Conservation (phyloP, 148 eudicot genomes). For the Mesembryanthemum crystallinum region DNA sequence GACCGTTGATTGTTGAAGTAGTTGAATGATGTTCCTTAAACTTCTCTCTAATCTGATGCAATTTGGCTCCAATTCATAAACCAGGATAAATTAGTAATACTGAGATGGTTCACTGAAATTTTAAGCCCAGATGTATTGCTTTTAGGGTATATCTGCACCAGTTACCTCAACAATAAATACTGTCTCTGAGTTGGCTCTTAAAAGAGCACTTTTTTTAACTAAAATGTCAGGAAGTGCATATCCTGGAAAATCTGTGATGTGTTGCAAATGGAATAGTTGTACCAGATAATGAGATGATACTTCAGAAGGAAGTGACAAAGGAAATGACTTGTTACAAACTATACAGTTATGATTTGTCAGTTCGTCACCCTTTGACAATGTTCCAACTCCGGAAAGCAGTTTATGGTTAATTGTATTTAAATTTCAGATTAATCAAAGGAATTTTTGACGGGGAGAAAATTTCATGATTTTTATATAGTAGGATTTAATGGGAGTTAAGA, state of each 20-base stretch:
- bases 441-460: no score
- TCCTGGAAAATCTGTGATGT: background rate
- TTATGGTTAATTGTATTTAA: background rate
- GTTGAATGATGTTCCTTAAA: background rate
- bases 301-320: background rate
- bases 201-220: background rate
- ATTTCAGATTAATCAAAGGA: no score
- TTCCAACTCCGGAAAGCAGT: background rate
- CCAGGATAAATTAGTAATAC: background rate
- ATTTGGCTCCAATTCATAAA: background rate
- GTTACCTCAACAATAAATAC: background rate
- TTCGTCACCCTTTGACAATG: background rate
- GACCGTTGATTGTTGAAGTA: background rate
- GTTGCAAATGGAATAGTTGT: background rate
- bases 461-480: no score
- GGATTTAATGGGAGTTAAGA: no score
- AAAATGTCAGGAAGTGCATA: background rate
- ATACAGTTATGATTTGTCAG: no score
- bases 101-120: background rate
- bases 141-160: background rate
- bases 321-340: background rate
- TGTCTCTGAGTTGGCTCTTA: background rate
- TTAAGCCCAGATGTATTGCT: background rate
- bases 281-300: background rate
- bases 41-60: background rate